Base-by-base conservation (phyloP, 2,329 filamentous ascomycete genomes). In the Colletotrichum viniferum region DNA sequence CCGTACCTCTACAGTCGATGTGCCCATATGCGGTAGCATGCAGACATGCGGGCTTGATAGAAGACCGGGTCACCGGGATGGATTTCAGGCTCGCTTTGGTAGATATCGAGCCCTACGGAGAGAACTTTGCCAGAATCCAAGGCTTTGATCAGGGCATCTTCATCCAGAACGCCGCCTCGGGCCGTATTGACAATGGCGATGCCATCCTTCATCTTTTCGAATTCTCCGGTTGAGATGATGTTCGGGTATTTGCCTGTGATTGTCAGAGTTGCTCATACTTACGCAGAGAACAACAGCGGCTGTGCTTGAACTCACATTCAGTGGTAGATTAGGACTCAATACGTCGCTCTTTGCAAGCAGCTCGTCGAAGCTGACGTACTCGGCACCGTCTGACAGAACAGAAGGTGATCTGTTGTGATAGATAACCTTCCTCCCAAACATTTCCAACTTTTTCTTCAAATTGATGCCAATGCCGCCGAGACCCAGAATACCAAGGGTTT, bases 401-500 rank as follows among this genome's bases (percentile, higher is more conserved):
- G 55, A 58, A 10, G 13, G 7, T 9, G 24, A 58, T 28, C 55
- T 58, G 55, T 28, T 58, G 7, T 58, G 24, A 10, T 58, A 58
- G 55, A 58, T 28, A 16, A 58, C 14, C 7, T 58, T 18, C 55
- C 28, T 58, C 6, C 55, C 55, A 18, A 58, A 58, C 1, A 18
- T 28, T 58, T 58, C 55, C 55, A 58, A 28, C 55, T 58, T 58
- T 58, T 8, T 18, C 16, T 58, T 58, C 21, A 58, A 4, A 58
- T 28, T 58, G 24, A 58, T 18, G 55, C 55, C 55, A 8, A 28
- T 58, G 13, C 55, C 55, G 55, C 55, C 55, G 55, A 58, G 55
- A 58, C 55, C 55, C 21, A 58, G 55, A 58, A 58, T 28, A 18
- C 55, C 55, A 18, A 58, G 55, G 1, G 89, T 85, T 82, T 94